Evolutionary conservation across 148 eudicot species (phyloP).

Genomic region (Chenopodium album): DNA sequence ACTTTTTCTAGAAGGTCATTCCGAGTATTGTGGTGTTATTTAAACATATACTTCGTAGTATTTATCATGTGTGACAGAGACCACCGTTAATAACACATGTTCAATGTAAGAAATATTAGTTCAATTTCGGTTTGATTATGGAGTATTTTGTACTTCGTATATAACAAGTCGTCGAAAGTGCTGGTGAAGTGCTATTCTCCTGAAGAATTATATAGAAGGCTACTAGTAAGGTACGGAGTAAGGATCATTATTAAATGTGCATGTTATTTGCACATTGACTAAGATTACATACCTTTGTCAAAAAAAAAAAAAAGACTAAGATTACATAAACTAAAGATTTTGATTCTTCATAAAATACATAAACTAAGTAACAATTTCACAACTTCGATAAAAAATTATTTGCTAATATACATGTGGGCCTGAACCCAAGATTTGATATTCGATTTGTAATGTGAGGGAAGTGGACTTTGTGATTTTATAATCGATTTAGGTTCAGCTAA

Average conservation of each 20-base stretch:
- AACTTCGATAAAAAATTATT: background rate
- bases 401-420: background rate
- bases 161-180: background rate
- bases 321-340: background rate
- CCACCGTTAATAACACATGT: too few relatives aligned
- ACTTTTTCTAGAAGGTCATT: too few relatives aligned
- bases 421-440: background rate
- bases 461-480: background rate
- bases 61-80: too few relatives aligned
- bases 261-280: background rate
- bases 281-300: background rate
- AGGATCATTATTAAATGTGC: background rate
- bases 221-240: background rate
- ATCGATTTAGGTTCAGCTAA: conserved; percentile 5
- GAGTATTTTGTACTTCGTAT: too few relatives aligned
- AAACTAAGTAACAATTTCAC: background rate
- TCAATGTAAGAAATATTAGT: background rate
- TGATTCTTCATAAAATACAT: background rate
- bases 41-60: too few relatives aligned
- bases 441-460: background rate
- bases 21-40: too few relatives aligned
- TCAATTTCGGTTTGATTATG: background rate
- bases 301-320: background rate
- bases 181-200: background rate
- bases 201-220: background rate